Conservation (phyloP, 768 basidiomycete species). For the Hygrocybe punicea region DNA sequence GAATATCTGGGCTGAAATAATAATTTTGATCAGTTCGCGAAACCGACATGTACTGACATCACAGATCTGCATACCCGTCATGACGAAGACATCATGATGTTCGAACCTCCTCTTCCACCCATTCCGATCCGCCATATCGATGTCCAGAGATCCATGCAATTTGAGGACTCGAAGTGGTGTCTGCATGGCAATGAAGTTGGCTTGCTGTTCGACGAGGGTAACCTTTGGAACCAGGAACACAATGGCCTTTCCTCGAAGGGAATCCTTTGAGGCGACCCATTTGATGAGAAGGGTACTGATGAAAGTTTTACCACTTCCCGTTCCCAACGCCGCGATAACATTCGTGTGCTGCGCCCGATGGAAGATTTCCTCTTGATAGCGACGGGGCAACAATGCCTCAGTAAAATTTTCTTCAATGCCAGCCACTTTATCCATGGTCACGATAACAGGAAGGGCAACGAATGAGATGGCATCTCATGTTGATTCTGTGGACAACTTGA, state of each 20-base stretch:
- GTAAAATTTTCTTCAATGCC: neutral
- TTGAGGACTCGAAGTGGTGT: conserved; percentile 65
- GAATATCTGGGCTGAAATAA: conserved; percentile 68
- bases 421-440: neutral
- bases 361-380: conserved; percentile 14
- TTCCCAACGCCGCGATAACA: conserved; percentile 70
- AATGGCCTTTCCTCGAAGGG: conserved; percentile 53
- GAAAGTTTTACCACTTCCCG: conserved; percentile 76
- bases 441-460: neutral
- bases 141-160: conserved; percentile 67
- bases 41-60: neutral
- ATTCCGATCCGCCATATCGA: conserved; percentile 62
- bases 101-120: conserved; percentile 66
- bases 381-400: conserved; percentile 2
- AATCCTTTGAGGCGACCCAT: conserved; percentile 59
- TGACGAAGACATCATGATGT: conserved; percentile 71
- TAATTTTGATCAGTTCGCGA: neutral
- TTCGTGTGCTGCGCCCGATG: conserved; percentile 46
- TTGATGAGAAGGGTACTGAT: conserved; percentile 73
- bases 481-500: no score
- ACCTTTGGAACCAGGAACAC: conserved; percentile 86
- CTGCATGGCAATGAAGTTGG: conserved; percentile 58
- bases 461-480: neutral
- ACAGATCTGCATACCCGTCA: conserved; percentile 63
- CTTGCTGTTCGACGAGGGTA: conserved; percentile 81